A percentile compares a stretch with the other conserved stretches of the same genome.
phyloP scores from a whole-genome alignment of 495 filamentous ascomycete genomes.

The Neurospora discreta region DNA sequence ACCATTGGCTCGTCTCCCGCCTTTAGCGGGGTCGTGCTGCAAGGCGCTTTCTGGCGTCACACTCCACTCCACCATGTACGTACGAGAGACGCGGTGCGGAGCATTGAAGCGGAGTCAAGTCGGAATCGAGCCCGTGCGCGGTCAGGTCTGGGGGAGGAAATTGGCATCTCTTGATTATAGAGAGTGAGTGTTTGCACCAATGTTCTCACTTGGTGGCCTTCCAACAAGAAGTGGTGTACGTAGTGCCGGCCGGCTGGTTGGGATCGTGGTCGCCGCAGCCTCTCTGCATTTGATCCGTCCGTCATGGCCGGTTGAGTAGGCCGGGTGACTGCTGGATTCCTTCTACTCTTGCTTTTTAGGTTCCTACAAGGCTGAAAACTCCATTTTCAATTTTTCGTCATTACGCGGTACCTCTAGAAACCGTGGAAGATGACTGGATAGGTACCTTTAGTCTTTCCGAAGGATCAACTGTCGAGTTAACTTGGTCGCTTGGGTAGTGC shows the following conservation, averaged over 20 bases:
- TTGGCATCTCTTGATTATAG: background rate
- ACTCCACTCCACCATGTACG: background rate
- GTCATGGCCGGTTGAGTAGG: background rate
- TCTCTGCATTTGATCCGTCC: background rate
- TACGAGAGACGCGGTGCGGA: background rate
- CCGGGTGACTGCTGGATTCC: background rate
- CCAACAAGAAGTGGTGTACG: no score
- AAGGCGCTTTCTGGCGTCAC: background rate
- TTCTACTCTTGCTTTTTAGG: background rate
- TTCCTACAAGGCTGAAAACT: background rate
- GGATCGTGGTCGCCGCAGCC: background rate
- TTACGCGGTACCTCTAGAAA: no score
- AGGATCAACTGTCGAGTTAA: background rate
- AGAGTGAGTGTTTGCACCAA: no score
- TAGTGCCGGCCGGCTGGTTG: background rate
- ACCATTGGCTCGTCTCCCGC: conserved; percentile 19
- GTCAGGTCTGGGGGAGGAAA: background rate
- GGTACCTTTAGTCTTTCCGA: background rate
- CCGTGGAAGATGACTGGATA: no score
- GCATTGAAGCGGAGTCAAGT: background rate
- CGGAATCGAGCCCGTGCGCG: no score
- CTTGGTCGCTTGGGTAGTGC: background rate
- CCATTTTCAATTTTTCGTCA: no score
- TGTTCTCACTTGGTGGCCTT: no score
- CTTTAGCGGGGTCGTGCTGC: conserved; percentile 1